These are phyloP conservation scores for Chrysanthemum seticuspe DNA, from an alignment of 129 eudicot genomes.

Conservation along the genomic window DNA sequence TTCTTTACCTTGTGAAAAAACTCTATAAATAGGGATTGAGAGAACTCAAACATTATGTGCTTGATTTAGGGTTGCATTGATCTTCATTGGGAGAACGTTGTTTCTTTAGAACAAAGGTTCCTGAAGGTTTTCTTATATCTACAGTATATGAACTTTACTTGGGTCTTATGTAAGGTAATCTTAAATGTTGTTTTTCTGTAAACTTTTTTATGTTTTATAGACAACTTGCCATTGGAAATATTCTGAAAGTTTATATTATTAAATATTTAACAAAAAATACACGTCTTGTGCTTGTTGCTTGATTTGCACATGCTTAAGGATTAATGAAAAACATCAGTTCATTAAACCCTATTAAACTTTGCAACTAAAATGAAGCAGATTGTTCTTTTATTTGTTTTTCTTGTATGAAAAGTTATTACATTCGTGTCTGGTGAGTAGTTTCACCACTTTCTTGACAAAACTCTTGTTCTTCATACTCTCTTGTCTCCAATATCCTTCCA, in stretches of 20 bases:
- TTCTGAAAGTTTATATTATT: not conserved
- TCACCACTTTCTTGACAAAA: slow-evolving; percentile 4
- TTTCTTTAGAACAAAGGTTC: not conserved
- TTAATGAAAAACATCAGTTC: not conserved
- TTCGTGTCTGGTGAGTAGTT: not conserved
- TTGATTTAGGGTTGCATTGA: slow-evolving; percentile 1
- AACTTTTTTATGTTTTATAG: not conserved
- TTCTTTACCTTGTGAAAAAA: not conserved
- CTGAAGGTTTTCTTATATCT: not conserved
- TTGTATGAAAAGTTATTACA: not conserved
- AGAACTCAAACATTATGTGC: not conserved
- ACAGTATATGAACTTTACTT: too few species aligned
- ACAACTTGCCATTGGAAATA: not conserved
- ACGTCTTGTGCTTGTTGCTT: not conserved
- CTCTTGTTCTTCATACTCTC: not conserved
- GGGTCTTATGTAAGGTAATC: not conserved
- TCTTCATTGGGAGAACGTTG: not conserved
- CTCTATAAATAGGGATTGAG: slow-evolving; percentile 11
- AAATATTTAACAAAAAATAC: not conserved
- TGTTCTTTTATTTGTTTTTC: not conserved
- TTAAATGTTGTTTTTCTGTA: not conserved
- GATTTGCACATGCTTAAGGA: not conserved
- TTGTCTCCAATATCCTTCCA: slow-evolving; percentile 13
- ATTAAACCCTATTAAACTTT: not conserved
- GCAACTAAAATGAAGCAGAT: not conserved